Base-by-base conservation (phyloP, 441 rosid genomes). In the Francoa sonchifolia region DNA sequence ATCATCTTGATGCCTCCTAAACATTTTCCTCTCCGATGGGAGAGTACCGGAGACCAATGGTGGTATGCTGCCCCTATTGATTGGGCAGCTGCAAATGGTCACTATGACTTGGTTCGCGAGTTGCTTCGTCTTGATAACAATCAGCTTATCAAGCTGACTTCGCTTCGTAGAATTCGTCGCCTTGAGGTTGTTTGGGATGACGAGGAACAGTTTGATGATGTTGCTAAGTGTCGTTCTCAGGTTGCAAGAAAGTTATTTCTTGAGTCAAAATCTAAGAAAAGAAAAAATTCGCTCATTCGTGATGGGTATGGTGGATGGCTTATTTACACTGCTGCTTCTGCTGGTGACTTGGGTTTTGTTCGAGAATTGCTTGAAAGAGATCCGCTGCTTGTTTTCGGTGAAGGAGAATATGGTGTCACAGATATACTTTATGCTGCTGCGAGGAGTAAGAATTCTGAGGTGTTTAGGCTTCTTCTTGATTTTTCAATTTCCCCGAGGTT, bases 31-130 rank as follows among this genome's bases (percentile, higher is more conserved):
- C 82, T 86, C 35, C 78, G 96, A 0, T 86, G 96, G 96, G 90
- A 86, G 65, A 82, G 94, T 65, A 86, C 94, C 20, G 74, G 93
- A 6, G 96, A 79, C 32, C 96, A 86, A 30, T 86, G 96, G 96
- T 86, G 96, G 96, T 86, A 71, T 51, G 96, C 94, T 38, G 73
- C 94, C 48, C 94, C 96, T 2, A 75, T 86, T 10, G 96, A 86
- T 36, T 79, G 72, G 71, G 94, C 96, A 8, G 90, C 94, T 4
- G 96, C 96, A 13, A 79, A 79, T 31, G 71, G 87, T 46, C 94
- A 86, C 58, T 82, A 73, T 54, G 96, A 86, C 27, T 48, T 86
- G 42, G 96, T 86, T 31, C 69, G 87, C 26, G 85, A 86, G 68
- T 85, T 86, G 48, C 77, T 82, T 35, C 63, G 73, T 7, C 63